Conservation (phyloP, 164 flowering plant species). For the Vitis cinerea region DNA sequence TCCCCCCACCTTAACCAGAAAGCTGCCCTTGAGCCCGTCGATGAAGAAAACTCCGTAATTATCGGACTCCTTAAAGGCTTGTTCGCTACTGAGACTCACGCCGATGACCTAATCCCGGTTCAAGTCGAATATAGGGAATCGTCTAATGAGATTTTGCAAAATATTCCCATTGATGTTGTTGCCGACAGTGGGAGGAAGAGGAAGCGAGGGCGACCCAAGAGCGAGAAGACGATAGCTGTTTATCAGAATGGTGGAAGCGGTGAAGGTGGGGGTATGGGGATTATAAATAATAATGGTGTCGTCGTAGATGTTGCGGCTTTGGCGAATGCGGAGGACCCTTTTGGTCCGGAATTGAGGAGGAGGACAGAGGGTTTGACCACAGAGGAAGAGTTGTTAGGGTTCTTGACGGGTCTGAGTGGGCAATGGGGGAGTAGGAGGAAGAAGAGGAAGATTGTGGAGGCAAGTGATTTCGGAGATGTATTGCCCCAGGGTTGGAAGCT, state of each 20-base stretch:
- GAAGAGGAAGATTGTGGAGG: conserved; percentile 82
- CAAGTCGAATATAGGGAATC: conserved; percentile 20
- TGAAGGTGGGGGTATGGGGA: conserved; percentile 1
- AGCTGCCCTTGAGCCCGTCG: conserved; percentile 4
- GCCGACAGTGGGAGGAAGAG: conserved; percentile 11
- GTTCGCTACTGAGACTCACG: conserved; percentile 23
- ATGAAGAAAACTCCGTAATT: conserved; percentile 46
- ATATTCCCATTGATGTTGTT: conserved; percentile 15
- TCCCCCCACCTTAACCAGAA: conserved; percentile 3
- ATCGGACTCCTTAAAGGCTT: conserved; percentile 42
- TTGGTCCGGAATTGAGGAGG: conserved; percentile 50
- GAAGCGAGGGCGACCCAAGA: conserved; percentile 38
- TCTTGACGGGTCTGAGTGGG: conserved; percentile 54
- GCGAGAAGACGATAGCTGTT: background rate
- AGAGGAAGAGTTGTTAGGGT: conserved; percentile 52
- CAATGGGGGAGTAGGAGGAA: conserved; percentile 68
- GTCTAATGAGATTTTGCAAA: conserved; percentile 5
- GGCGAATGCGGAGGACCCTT: conserved; percentile 48
- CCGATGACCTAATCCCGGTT: conserved; percentile 20
- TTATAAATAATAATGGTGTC: conserved; percentile 41
- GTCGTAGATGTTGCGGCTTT: conserved; percentile 49
- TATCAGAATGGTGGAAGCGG: background rate
- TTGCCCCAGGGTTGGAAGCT: conserved; percentile 84
- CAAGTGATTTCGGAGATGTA: conserved; percentile 49
- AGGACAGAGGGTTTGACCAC: conserved; percentile 52